These are phyloP conservation scores for Ceriops decandra DNA, from an alignment of 345 rosid genomes.

Conservation along the genomic window DNA sequence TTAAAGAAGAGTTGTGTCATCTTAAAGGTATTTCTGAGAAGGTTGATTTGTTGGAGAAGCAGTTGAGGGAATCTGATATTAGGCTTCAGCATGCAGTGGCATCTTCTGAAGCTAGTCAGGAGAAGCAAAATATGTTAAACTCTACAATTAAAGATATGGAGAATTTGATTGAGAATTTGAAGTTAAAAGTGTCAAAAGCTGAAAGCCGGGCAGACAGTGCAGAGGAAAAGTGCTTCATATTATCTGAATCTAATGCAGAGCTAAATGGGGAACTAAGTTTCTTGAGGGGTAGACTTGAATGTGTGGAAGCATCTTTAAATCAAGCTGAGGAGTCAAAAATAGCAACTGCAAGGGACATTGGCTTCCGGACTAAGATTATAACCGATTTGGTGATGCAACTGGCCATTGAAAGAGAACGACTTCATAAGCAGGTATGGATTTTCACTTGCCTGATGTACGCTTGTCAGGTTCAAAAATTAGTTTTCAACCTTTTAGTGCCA, in stretches of 20 bases:
- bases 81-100: conserved; percentile 72
- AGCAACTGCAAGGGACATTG: conserved; percentile 63
- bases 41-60: conserved; percentile 59
- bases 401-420: conserved; percentile 80
- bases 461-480: background rate
- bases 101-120: conserved; percentile 80
- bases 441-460: background rate
- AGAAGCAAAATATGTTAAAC: conserved; percentile 63
- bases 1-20: conserved; percentile 44
- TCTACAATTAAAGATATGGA: conserved; percentile 82
- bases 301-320: conserved; percentile 57
- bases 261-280: conserved; percentile 63
- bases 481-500: background rate
- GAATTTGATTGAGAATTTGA: conserved; percentile 66
- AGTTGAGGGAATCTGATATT: conserved; percentile 58
- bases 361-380: conserved; percentile 59
- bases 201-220: conserved; percentile 70
- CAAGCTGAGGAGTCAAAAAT: conserved; percentile 69
- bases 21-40: conserved; percentile 54
- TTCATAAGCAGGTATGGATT: conserved; percentile 66
- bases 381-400: conserved; percentile 72
- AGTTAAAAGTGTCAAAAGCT: conserved; percentile 61
- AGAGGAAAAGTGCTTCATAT: conserved; percentile 65
- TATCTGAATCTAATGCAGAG: conserved; percentile 76
- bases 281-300: conserved; percentile 61